These are phyloP conservation scores for Nyctanthes arbortristis DNA, from an alignment of 257 asterid genomes.

Conservation along the genomic window DNA sequence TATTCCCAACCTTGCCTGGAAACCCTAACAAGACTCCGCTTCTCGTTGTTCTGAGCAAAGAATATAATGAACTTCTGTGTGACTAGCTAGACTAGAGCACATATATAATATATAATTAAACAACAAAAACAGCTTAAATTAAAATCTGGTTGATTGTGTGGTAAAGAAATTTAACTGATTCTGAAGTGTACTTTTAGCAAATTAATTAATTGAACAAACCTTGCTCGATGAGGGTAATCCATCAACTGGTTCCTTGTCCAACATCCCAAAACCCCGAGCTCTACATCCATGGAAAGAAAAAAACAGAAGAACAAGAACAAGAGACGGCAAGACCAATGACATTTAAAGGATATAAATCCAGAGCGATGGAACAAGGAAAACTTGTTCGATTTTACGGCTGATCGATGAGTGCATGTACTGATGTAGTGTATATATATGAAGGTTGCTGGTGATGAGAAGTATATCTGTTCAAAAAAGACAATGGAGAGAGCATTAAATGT, in stretches of 20 bases:
- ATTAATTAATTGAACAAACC: too few relatives aligned
- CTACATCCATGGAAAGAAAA: slow-evolving; percentile 40
- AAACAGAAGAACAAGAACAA: slow-evolving; percentile 40
- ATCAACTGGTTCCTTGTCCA: slow-evolving; percentile 10
- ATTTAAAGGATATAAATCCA: slow-evolving; percentile 35
- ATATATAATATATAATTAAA: too few relatives aligned
- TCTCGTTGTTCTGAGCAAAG: slow-evolving; percentile 34
- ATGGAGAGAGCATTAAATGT: slow-evolving; percentile 51
- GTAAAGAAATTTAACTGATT: too few relatives aligned
- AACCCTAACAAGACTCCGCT: slow-evolving; percentile 38
- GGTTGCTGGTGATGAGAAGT: not conserved
- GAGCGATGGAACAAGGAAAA: not conserved
- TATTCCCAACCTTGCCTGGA: too few relatives aligned
- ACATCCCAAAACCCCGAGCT: slow-evolving; percentile 48
- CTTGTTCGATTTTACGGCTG: not conserved
- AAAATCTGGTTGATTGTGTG: not conserved
- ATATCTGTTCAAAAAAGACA: slow-evolving; percentile 24
- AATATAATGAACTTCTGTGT: not conserved
- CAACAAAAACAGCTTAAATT: not conserved
- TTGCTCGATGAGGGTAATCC: slow-evolving; percentile 20
- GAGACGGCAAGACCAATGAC: slow-evolving; percentile 31
- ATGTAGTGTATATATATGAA: not conserved
- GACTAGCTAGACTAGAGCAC: too few relatives aligned
- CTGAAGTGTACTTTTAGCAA: too few relatives aligned
- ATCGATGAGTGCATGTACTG: not conserved